Conservation (phyloP, 805 yeast species). For the Candida germanica region DNA sequence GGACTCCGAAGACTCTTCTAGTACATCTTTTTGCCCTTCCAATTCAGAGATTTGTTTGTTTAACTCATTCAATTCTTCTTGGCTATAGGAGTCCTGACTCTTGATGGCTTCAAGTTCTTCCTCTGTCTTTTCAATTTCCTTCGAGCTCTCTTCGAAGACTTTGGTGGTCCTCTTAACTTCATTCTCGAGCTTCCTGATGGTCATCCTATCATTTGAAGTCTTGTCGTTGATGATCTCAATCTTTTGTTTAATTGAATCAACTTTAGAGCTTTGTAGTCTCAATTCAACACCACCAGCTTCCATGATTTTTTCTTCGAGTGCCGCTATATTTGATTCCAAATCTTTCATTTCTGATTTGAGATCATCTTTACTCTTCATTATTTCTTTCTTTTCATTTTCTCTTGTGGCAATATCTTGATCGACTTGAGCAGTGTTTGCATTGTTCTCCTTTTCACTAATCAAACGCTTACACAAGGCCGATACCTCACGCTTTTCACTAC, state of each 20-base stretch:
- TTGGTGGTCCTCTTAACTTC: conserved; percentile 57
- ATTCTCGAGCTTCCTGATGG: conserved; percentile 58
- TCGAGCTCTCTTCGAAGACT: conserved; percentile 42
- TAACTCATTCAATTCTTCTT: conserved; percentile 31
- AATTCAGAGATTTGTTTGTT: conserved; percentile 27
- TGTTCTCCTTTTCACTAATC: conserved; percentile 35
- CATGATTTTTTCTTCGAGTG: conserved; percentile 74
- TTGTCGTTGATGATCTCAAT: conserved; percentile 58
- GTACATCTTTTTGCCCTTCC: conserved; percentile 37
- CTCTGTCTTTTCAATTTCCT: conserved; percentile 39
- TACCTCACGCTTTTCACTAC: conserved; percentile 50
- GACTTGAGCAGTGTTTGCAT: conserved; percentile 25
- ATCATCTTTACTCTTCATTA: conserved; percentile 17
- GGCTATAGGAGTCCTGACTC: conserved; percentile 18
- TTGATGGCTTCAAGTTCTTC: conserved; percentile 21
- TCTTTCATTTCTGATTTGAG: conserved; percentile 55
- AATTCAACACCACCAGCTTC: conserved; percentile 88
- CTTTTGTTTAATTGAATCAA: conserved; percentile 68
- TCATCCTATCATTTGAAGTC: conserved; percentile 53
- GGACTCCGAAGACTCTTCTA: conserved; percentile 38
- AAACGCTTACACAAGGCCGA: conserved; percentile 41
- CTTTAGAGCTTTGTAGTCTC: conserved; percentile 75
- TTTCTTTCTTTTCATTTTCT: conserved; percentile 12
- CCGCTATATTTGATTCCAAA: conserved; percentile 53
- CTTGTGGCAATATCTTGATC: conserved; percentile 35